A percentile compares a stretch with the other conserved stretches of the same genome.
Conservation (phyloP, 2,329 filamentous ascomycete species). For the Knufia fluminis region DNA sequence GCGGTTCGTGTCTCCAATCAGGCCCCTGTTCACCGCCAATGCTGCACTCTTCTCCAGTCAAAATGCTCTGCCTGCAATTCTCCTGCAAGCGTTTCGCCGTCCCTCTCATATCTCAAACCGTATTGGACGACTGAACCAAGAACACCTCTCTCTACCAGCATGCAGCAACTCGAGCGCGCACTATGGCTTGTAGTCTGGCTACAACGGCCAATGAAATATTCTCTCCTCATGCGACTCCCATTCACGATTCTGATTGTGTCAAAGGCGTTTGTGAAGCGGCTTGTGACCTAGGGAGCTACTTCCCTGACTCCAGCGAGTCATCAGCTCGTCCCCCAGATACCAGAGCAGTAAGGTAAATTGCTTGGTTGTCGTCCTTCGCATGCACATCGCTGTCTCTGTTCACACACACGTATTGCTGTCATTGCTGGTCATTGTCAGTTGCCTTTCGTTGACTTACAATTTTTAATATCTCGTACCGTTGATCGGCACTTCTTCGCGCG, state of each 20-base stretch:
- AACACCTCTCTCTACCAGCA: neutral
- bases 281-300: neutral
- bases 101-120: neutral
- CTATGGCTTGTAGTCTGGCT: slow-evolving; percentile 2
- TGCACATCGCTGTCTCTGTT: slow-evolving; percentile 7
- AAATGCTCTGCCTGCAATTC: neutral
- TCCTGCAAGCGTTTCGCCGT: slow-evolving; percentile 7
- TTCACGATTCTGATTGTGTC: neutral
- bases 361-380: neutral
- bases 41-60: neutral
- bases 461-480: slow-evolving; percentile 8
- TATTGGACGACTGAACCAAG: neutral
- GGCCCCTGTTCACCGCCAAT: neutral
- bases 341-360: slow-evolving; percentile 3
- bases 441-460: slow-evolving; percentile 5
- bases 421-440: slow-evolving; percentile 11
- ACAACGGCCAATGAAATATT: slow-evolving; percentile 2
- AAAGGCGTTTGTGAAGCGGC: neutral
- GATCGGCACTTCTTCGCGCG: slow-evolving; percentile 1
- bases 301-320: neutral
- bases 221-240: neutral
- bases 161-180: neutral
- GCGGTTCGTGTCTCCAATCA: slow-evolving; percentile 1
- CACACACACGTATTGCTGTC: slow-evolving; percentile 1
- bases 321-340: neutral